Base-by-base conservation (phyloP, 2,329 filamentous ascomycete species). In the Arthrobotrys sinensis region DNA sequence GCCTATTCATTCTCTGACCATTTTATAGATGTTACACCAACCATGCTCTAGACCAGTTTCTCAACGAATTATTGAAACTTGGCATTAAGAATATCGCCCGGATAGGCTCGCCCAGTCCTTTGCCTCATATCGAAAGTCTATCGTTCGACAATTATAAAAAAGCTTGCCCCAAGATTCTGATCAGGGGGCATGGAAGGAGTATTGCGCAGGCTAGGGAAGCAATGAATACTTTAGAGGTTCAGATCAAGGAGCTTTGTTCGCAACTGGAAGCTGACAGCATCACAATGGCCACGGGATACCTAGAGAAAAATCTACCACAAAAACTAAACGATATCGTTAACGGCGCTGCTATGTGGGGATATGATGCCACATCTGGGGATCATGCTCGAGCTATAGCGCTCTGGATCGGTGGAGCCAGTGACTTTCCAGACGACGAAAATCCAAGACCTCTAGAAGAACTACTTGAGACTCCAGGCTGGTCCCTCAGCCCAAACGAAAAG, bases 1-100 rank as follows among this genome's bases (percentile, higher is more conserved):
- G 19, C 4, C 4, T 19, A 16, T 19, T 16, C 46, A 57, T 24
- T 12, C 14, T 55, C n/a, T 14, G 11, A 79, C 3, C 5, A 2
- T 38, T 19, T 32, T 38, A 21, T 24, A 83, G 82, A 12, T 88
- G 87, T 79, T 89, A 88, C 76, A 89, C 89, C 0, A 88, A 89
- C 50, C 87, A 89, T 65, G 81, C 81, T 0, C 79, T 88, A 0
- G 88, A 89, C 76, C 87, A 89, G 80, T 85, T 92, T 0, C 84
- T 92, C 0, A 88, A 91, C 79, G 87, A 91, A 72, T 82, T 92
- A 0, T 65, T 89, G 0, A 84, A 88, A 5, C 84, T 84, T 1
- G 85, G 85, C 0, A 82, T 88, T 2, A 80, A 82, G 0, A 85
- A 88, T 6, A 85, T 92, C 34, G 86, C 92, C 24, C 89, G 91